phyloP scores from a whole-genome alignment of 2,329 filamentous ascomycete genomes.

The Aspergillus uvarum region DNA sequence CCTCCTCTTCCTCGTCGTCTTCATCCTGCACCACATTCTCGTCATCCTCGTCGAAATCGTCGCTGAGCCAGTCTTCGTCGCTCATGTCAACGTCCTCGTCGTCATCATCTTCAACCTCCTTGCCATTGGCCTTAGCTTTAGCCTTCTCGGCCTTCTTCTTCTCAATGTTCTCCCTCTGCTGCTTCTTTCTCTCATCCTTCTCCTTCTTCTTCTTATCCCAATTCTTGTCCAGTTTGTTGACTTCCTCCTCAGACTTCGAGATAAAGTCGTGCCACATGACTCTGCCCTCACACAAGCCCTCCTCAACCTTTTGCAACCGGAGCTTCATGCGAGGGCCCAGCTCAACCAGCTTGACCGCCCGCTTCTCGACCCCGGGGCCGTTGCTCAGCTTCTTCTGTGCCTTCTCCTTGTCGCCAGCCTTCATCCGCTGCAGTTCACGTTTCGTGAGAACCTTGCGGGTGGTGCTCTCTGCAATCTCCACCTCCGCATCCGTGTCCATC shows the following conservation, averaged over 20 bases:
- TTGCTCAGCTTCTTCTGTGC: conserved; percentile 42
- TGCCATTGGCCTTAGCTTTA: conserved; percentile 45
- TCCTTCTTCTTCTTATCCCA: conserved; percentile 78
- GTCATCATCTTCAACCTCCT: conserved; percentile 45
- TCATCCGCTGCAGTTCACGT: conserved; percentile 50
- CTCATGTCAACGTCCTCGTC: conserved; percentile 56
- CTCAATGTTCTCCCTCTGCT: conserved; percentile 89
- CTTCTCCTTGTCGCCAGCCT: conserved; percentile 46
- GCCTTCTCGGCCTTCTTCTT: conserved; percentile 70
- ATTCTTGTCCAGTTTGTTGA: conserved; percentile 73
- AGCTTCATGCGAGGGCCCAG: conserved; percentile 86
- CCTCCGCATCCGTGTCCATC: conserved; percentile 89
- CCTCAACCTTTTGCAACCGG: conserved; percentile 91
- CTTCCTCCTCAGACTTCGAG: conserved; percentile 75
- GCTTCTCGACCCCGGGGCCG: conserved; percentile 66
- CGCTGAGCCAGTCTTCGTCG: conserved; percentile 55
- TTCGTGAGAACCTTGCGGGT: conserved; percentile 56
- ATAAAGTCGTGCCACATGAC: conserved; percentile 98
- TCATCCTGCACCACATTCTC: conserved; percentile 28
- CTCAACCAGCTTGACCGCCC: conserved; percentile 88
- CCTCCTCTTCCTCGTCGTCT: conserved; percentile 42
- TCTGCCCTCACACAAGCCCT: conserved; percentile 84
- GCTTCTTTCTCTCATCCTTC: conserved; percentile 76
- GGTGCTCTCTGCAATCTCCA: conserved; percentile 69
- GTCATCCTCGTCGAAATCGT: conserved; percentile 50